Conservation (phyloP, 202 grass and related monocot genomes). For the Eragrostis tef region DNA sequence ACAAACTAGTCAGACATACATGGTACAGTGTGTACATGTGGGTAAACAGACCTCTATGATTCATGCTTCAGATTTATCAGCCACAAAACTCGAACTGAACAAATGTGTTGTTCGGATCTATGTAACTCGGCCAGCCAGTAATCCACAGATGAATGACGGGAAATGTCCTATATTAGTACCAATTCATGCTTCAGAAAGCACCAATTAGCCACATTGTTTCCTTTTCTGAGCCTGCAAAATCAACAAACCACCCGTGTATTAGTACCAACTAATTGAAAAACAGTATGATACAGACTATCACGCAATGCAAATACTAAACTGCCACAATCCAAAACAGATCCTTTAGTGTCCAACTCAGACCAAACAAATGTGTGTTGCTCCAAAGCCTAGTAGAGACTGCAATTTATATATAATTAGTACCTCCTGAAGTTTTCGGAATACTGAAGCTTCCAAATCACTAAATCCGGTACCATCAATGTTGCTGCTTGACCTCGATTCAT, state of each 20-base stretch:
- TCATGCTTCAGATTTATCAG: not conserved
- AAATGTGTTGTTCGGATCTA: conserved; percentile 1
- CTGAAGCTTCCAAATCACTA: conserved; percentile 72
- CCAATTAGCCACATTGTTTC: conserved; percentile 53
- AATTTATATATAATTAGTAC: conserved; percentile 35
- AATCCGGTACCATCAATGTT: conserved; percentile 80
- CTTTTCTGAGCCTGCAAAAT: conserved; percentile 61
- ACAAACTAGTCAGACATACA: conserved; percentile 23
- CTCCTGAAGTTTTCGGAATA: conserved; percentile 89
- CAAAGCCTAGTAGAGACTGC: not conserved
- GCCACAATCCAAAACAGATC: not conserved
- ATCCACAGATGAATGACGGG: not conserved
- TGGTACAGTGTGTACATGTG: not conserved
- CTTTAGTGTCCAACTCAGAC: not conserved
- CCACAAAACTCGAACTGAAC: not conserved
- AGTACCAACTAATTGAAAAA: conserved; percentile 17
- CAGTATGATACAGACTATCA: not conserved
- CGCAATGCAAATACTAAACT: not conserved
- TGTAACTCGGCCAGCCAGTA: not conserved
- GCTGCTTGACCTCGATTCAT: conserved; percentile 50
- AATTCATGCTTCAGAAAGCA: conserved; percentile 13
- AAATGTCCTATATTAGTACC: not conserved
- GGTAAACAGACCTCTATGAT: not conserved
- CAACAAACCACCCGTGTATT: not conserved
- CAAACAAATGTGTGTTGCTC: not conserved